Evolutionary conservation across 768 basidiomycete species (phyloP).

Genomic region (Trametes coccinea): DNA sequence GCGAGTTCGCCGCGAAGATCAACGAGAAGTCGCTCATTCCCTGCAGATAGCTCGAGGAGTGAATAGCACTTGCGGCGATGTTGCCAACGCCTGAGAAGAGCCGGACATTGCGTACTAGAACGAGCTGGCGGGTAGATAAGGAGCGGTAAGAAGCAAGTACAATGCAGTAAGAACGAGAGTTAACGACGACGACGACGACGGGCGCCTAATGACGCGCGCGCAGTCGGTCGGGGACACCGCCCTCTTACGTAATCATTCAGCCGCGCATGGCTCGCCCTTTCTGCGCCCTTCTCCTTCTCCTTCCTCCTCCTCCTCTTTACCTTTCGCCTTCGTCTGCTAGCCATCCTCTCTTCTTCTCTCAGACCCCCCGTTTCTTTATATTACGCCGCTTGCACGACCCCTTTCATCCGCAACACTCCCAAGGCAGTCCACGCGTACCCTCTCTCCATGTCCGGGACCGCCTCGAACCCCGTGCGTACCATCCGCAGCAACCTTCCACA

Average conservation of each 20-base stretch:
- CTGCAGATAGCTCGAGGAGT: background rate
- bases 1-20: background rate
- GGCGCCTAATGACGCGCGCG: conserved; percentile 8
- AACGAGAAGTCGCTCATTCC: background rate
- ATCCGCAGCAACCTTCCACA: conserved; percentile 5
- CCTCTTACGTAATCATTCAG: conserved; percentile 21
- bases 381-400: background rate
- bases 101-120: background rate
- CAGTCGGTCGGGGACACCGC: conserved; percentile 17
- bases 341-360: background rate
- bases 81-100: background rate
- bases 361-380: background rate
- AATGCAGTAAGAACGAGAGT: background rate
- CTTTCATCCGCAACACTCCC: conserved; percentile 5
- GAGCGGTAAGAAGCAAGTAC: too few relatives aligned
- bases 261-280: conserved; percentile 12
- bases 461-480: conserved; percentile 60
- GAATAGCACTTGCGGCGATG: background rate
- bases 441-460: conserved; percentile 38
- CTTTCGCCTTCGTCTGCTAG: background rate
- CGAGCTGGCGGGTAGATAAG: too few relatives aligned
- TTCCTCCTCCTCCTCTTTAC: conserved; percentile 2
- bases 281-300: conserved; percentile 13
- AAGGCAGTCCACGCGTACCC: conserved; percentile 2
- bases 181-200: too few relatives aligned